Evolutionary conservation across 768 basidiomycete species (phyloP).

Genomic region (Rhizopogon vulgaris): DNA sequence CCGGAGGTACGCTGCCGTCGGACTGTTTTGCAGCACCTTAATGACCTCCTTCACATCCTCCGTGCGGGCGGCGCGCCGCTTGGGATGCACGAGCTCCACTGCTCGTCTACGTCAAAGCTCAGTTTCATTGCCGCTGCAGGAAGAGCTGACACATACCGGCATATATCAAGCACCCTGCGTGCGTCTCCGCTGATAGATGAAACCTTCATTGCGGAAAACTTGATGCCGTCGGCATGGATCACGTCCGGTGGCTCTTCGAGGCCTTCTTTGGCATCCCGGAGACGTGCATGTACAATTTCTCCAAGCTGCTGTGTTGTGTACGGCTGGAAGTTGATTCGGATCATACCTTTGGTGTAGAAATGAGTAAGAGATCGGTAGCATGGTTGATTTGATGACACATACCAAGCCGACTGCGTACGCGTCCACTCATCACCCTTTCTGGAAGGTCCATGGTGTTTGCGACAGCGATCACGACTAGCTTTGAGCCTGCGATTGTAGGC

Average conservation of each 20-base stretch:
- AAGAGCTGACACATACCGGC: slow-evolving; percentile 49
- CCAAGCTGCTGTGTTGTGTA: slow-evolving; percentile 76
- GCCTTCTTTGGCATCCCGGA: slow-evolving; percentile 53
- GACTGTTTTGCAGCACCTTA: slow-evolving; percentile 84
- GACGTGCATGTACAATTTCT: slow-evolving; percentile 80
- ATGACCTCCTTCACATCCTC: slow-evolving; percentile 77
- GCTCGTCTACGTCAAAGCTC: slow-evolving; percentile 50
- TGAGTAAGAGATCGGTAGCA: background rate
- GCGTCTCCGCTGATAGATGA: slow-evolving; percentile 89
- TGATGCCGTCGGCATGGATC: slow-evolving; percentile 67
- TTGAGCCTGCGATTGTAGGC: slow-evolving; percentile 86
- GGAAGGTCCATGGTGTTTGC: slow-evolving; percentile 99
- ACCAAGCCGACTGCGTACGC: slow-evolving; percentile 91
- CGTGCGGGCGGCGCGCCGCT: slow-evolving; percentile 48
- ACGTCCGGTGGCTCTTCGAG: slow-evolving; percentile 46
- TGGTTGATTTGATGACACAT: slow-evolving; percentile 14
- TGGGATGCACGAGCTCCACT: slow-evolving; percentile 67
- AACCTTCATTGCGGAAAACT: slow-evolving; percentile 76
- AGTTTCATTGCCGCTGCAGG: background rate
- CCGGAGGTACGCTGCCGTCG: slow-evolving; percentile 75
- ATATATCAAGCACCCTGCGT: slow-evolving; percentile 86
- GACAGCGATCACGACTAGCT: slow-evolving; percentile 91
- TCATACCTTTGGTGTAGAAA: slow-evolving; percentile 56
- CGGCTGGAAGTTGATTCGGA: slow-evolving; percentile 87
- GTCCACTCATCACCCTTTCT: slow-evolving; percentile 86